Evolutionary conservation across 148 eudicot species (phyloP).

Genomic region (Camellia sinensis): DNA sequence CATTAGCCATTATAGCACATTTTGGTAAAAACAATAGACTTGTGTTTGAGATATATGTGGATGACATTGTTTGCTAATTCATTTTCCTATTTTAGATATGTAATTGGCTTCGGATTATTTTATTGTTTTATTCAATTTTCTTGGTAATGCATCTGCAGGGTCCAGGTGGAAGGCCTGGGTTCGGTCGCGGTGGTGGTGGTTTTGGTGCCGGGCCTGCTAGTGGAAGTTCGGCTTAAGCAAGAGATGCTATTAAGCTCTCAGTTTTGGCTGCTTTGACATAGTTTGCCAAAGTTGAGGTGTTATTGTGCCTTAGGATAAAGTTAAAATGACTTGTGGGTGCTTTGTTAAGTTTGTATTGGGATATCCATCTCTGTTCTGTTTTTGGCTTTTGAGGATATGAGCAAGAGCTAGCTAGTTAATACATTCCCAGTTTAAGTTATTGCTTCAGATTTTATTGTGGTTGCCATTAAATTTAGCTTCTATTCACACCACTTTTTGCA

Average conservation of each 20-base stretch:
- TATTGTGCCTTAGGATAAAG: background rate
- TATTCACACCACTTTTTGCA: background rate
- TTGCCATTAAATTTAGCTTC: background rate
- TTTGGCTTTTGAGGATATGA: background rate
- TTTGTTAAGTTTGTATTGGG: background rate
- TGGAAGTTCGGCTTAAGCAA: constrained; percentile 8
- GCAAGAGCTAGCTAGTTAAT: background rate
- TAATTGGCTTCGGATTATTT: background rate
- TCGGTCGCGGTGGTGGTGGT: constrained; percentile 64
- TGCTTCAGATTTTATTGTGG: background rate
- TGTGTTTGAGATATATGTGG: background rate
- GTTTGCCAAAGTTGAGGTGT: background rate
- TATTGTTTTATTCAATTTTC: background rate
- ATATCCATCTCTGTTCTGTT: background rate
- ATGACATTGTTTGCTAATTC: background rate
- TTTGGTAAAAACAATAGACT: background rate
- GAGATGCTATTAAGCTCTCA: background rate
- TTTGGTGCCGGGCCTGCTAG: constrained; percentile 37
- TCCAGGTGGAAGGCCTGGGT: constrained; percentile 56
- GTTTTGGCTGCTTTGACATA: background rate
- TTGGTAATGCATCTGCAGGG: constrained; percentile 40
- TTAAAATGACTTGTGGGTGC: background rate
- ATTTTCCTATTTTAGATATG: background rate
- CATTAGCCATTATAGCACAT: background rate
- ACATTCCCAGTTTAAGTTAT: background rate